phyloP scores from a whole-genome alignment of 2,329 filamentous ascomycete species.

The Rhytidhysteron rufulum region DNA sequence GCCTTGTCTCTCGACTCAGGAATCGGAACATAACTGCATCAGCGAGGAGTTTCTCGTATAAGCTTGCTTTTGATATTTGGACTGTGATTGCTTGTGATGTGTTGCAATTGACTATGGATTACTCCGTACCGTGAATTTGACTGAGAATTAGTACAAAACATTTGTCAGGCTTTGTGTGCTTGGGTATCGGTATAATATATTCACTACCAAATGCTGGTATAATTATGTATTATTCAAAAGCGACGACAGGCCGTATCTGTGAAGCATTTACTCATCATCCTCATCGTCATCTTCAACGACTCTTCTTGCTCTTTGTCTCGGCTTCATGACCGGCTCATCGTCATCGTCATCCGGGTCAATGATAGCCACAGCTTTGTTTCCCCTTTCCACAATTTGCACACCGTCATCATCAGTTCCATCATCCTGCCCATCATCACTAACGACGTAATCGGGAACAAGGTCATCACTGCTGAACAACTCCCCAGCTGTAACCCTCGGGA shows the following conservation, averaged over 20 bases:
- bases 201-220: not conserved
- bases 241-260: not conserved
- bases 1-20: no score
- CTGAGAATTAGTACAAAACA: no score
- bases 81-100: no score
- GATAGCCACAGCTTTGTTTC: constrained; percentile 16
- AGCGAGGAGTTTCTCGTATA: no score
- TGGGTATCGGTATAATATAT: not conserved
- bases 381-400: not conserved
- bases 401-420: constrained; percentile 3
- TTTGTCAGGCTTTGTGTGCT: no score
- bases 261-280: constrained; percentile 14
- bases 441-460: constrained; percentile 8
- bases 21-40: no score
- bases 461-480: constrained; percentile 27
- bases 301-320: constrained; percentile 22
- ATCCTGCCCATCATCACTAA: constrained; percentile 6
- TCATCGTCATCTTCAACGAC: constrained; percentile 26
- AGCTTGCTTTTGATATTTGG: no score
- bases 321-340: constrained; percentile 7
- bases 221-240: not conserved
- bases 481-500: not conserved
- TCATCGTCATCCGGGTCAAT: constrained; percentile 20
- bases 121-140: no score
- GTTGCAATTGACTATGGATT: no score